Evolutionary conservation across 164 flowering plant genomes (phyloP).

Genomic region (Piper betle): DNA sequence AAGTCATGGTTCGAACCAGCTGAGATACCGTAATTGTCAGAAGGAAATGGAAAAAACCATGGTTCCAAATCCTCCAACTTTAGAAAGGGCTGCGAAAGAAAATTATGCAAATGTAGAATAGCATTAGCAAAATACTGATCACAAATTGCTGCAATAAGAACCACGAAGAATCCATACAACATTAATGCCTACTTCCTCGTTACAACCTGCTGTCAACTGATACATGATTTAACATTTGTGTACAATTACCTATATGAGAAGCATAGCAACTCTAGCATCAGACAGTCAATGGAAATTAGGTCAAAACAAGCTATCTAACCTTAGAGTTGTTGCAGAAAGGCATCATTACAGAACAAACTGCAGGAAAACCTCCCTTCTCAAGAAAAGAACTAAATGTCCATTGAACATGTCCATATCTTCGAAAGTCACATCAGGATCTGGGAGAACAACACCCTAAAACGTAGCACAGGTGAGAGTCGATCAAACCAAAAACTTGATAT

Average conservation of each 20-base stretch:
- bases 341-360: constrained; percentile 61
- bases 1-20: constrained; percentile 94
- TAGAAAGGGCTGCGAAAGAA: constrained; percentile 37
- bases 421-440: constrained; percentile 39
- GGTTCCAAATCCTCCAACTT: constrained; percentile 54
- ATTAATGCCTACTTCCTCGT: no score
- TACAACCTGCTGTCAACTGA: no score
- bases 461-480: background rate
- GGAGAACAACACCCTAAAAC: constrained; percentile 48
- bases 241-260: constrained; percentile 32
- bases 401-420: constrained; percentile 79
- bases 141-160: no score
- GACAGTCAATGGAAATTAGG: background rate
- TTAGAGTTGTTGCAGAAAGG: constrained; percentile 35
- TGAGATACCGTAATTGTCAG: constrained; percentile 35
- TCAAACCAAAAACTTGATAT: background rate
- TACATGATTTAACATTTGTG: no score
- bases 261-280: background rate
- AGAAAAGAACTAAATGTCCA: constrained; percentile 73
- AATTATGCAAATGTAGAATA: constrained; percentile 16
- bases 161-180: no score
- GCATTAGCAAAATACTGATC: no score
- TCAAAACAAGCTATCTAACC: constrained; percentile 20
- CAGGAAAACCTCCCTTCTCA: constrained; percentile 35
- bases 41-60: constrained; percentile 84